Base-by-base conservation (phyloP, 768 basidiomycete species). In the Psilocybe azurescens region DNA sequence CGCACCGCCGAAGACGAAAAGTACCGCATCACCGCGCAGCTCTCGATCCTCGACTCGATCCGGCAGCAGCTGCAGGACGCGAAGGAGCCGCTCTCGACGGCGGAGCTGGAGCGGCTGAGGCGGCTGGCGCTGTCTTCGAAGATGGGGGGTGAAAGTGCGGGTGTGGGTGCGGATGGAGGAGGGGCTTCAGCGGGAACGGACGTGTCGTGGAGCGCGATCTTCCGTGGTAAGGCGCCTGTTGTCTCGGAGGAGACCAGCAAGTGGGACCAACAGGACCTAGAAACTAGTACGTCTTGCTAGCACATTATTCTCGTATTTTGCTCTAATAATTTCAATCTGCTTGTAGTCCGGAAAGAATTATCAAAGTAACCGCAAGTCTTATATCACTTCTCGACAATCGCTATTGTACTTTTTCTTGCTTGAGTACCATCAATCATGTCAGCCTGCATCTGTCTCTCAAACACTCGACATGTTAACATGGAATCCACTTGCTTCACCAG, bases 11-110 rank as follows among this genome's bases (percentile, higher is more conserved):
- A 80, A 50, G 85, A 85, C 47, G 86, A 89, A 60, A 81, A 81
- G 47, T 78, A 84, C 14, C 83, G 83, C 28, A 69, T 82, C 47
- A 72, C 80, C 55, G 88, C 89, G 4, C 88, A 84, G 60, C 77
- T 85, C 41, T 85, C 88, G 20, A 84, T 92, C 63, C 78, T 92
- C 59, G 81, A 86, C 59, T 84, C 85, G 55, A 80, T 90, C 57
- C 78, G 79, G 6, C 74, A 78, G 28, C 85, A 85, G 61, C 74
- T 91, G 52, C 78, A 79, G 38, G 79, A 39, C 38, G 14, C 83
- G 1, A 78, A 79, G 55, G 78, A 78, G 57, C 66, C 74, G 38
- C 69, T 86, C 53, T 74, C 82, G 3, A 73, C 75, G 65, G 81
- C 76, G 36, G 89, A 90, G 65, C 73, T 90, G 28, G 79, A 75